Base-by-base conservation (phyloP, 768 basidiomycete genomes). In the Phlebiopsis flavidoalba region DNA sequence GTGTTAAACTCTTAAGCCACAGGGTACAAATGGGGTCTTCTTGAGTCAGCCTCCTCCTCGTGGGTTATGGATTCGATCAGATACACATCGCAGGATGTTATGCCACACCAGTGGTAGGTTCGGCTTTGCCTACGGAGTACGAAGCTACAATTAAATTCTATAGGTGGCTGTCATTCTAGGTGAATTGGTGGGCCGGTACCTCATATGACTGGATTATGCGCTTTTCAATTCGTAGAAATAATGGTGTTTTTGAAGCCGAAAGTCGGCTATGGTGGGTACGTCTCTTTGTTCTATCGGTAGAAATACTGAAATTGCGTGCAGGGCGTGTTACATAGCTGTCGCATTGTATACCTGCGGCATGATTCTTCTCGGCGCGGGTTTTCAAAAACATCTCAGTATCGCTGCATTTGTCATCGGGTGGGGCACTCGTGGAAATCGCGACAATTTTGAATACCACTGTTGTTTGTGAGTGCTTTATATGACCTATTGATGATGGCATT, bases 1-100 rank as follows among this genome's bases (percentile, higher is more conserved):
- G n/a, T 56, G 24, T 33, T 22, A 26, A 58, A 36, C 48, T 2
- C 48, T 60, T 36, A 12, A 19, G 3, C 26, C 26, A 33, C 57
- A 87, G 81, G 83, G 84, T 17, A 90, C 86, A 1, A 85, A 83
- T 59, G 83, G 80, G 0, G 83, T 87, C 0, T 88, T 88, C 74
- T 71, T 88, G 1, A 83, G 83, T 5, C 74, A 73, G 2, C 83
- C 83, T 0, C 74, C 75, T 0, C 84, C 84, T 0, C n/a, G 64
- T 78, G 10, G 87, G 82, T 0, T 87, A 77, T 61, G 84, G 80
- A 0, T 81, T 82, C 64, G 75, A 71, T 37, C 75, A 74, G 60
- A 79, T 76, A 54, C 78, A 76, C 8, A 80, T 83, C 49, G 79
- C 85, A 0, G 83, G 80, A 33, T 73, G 71, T n/a, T 84, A 84